Evolutionary conservation across 2,329 filamentous ascomycete species (phyloP), one percentile per base, ranked within the genome.

Genomic region (Cercospora brassicicola): DNA sequence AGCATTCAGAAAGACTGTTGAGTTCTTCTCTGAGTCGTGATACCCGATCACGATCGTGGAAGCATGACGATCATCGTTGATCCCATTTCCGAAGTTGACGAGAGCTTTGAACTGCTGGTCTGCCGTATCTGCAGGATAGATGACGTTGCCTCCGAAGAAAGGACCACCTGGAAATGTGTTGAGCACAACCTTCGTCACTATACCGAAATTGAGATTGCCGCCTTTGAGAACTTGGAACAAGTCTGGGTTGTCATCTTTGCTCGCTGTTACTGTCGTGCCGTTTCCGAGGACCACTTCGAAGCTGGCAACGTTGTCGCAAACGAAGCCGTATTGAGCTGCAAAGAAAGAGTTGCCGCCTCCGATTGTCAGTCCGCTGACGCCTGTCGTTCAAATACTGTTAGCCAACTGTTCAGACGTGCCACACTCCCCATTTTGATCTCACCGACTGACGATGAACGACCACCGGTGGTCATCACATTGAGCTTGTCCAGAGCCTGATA

Each of bases 301-400:
- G 15, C 69, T 67, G 11, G 71, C 57, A 2, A 77, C 73, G 56
- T 73, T 74, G 66, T 76, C 74, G 62, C 74, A 75, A 9, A 72
- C 72, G 42, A 74, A 71, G 6, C 75, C 75, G 45, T 71, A 55
- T 53, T 66, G 59, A 2, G 72, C 69, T 1, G 74, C 71, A 23
- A 71, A 72, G 67, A 72, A 77, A 6, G 72, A 73, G 36, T 73
- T 73, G n/a, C 76, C 76, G 36, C 76, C 75, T 13, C 75, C 74
- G n/a, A 76, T 65, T 18, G 70, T 69, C 42, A 77, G 42, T 10
- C 76, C 76, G 3, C 73, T 73, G 30, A 76, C 71, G 20, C 75
- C 60, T 62, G 9, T 20, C 8, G n/a, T 9, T 6, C n/a, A 36
- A 13, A 11, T 9, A 28, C 9, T 51, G 23, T 23, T 13, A 62